phyloP scores from a whole-genome alignment of 2,329 filamentous ascomycete genomes.

The Aaosphaeria arxii region DNA sequence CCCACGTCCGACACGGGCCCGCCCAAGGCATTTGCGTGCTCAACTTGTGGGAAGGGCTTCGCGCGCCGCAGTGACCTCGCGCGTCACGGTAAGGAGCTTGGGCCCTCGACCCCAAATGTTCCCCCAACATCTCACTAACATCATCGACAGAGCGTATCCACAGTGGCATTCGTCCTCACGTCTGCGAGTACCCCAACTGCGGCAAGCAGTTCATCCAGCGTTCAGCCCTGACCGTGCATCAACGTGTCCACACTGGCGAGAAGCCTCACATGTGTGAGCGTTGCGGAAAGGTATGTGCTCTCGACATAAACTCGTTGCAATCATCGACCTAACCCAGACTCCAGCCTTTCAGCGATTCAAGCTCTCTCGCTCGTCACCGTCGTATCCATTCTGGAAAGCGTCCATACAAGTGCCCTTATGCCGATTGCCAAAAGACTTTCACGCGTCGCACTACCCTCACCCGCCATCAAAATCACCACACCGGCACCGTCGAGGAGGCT shows the following conservation, averaged over 20 bases:
- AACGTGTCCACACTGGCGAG: constrained; percentile 93
- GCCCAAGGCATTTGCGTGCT: constrained; percentile 82
- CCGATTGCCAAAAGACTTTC: constrained; percentile 97
- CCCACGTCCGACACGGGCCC: constrained; percentile 48
- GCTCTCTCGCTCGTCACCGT: constrained; percentile 87
- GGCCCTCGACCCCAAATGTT: constrained; percentile 9
- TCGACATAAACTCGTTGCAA: constrained; percentile 1
- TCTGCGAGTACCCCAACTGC: constrained; percentile 84
- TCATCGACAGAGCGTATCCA: constrained; percentile 79
- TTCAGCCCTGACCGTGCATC: constrained; percentile 91
- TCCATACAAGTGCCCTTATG: constrained; percentile 96
- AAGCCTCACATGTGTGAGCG: constrained; percentile 98
- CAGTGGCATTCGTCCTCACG: constrained; percentile 83
- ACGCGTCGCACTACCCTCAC: constrained; percentile 93
- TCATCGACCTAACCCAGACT: constrained; percentile 19
- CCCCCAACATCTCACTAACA: constrained; percentile 30
- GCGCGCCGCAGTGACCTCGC: constrained; percentile 91
- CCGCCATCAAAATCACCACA: constrained; percentile 93
- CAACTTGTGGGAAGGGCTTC: constrained; percentile 86
- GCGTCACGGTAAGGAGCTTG: constrained; percentile 73
- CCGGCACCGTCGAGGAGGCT: constrained; percentile 90
- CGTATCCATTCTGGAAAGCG: constrained; percentile 94
- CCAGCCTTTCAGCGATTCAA: constrained; percentile 94
- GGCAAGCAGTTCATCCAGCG: constrained; percentile 97
- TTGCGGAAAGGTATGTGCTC: constrained; percentile 77